A percentile compares a stretch with the other conserved stretches of the same genome.
phyloP scores from a whole-genome alignment of 1,284 basidiomycete species.

The Malassezia restricta region DNA sequence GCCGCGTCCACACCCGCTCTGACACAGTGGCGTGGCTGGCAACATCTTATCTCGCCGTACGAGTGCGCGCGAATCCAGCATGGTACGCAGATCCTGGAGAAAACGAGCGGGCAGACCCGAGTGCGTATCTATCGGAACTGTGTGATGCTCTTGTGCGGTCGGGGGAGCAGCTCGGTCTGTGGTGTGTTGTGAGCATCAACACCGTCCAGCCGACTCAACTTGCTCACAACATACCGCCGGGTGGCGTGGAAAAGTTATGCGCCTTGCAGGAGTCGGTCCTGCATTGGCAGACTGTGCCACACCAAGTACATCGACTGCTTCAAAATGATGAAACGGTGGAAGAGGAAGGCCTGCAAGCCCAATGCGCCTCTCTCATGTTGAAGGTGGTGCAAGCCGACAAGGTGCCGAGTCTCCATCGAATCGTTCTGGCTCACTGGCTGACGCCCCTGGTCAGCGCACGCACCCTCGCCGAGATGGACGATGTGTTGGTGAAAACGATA shows the following conservation, averaged over 20 bases:
- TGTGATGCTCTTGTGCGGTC: slow-evolving; percentile 6
- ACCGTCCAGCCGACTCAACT: background rate
- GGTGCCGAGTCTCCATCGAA: background rate
- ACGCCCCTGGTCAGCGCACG: background rate
- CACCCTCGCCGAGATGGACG: background rate
- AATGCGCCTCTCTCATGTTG: slow-evolving; percentile 1
- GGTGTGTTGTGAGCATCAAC: background rate
- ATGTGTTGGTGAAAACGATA: background rate
- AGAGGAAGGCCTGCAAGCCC: background rate
- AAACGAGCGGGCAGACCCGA: slow-evolving; percentile 1
- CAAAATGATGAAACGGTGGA: background rate
- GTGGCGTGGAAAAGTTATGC: background rate
- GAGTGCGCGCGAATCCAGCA: slow-evolving; percentile 66
- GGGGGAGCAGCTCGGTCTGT: slow-evolving; percentile 1
- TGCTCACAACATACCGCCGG: background rate
- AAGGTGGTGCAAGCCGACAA: background rate
- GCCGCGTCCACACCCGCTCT: slow-evolving; percentile 49
- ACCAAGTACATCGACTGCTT: background rate
- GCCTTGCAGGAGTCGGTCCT: background rate
- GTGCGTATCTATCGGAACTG: slow-evolving; percentile 18
- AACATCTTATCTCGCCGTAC: slow-evolving; percentile 66
- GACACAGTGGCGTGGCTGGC: slow-evolving; percentile 67
- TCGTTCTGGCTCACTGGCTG: slow-evolving; percentile 11
- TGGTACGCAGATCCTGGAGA: slow-evolving; percentile 57
- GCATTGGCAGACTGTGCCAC: background rate